A percentile compares a stretch with the other conserved stretches of the same genome.
Evolutionary conservation across 2,329 filamentous ascomycete genomes (phyloP).

Genomic region (Dactylellina leptospora): DNA sequence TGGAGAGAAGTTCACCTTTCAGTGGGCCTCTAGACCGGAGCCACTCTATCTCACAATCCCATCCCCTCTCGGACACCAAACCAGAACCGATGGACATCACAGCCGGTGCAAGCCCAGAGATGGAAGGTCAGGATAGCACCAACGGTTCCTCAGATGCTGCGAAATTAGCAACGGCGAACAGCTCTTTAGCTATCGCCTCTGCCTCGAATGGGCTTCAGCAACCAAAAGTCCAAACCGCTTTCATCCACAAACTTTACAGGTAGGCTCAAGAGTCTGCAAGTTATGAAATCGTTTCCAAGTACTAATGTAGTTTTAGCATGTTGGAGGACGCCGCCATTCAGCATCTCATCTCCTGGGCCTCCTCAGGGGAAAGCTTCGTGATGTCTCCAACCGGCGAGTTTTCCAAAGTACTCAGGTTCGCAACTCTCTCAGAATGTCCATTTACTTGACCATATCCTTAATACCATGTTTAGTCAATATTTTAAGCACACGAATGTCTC

Average conservation of each 20-base stretch:
- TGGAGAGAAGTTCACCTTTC: conserved; percentile 53
- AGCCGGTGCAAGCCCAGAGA: conserved; percentile 31
- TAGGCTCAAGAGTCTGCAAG: conserved; percentile 63
- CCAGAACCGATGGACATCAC: conserved; percentile 45
- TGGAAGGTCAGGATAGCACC: conserved; percentile 25
- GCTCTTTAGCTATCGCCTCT: conserved; percentile 38
- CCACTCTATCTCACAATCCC: conserved; percentile 46
- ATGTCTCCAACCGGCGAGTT: conserved; percentile 98
- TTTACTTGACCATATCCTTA: background rate
- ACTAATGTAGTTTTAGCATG: conserved; percentile 73
- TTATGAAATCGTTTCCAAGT: background rate
- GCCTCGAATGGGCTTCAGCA: conserved; percentile 74
- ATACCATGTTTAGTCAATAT: conserved; percentile 76
- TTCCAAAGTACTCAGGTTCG: conserved; percentile 95
- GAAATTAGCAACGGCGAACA: conserved; percentile 66
- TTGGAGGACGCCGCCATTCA: conserved; percentile 91
- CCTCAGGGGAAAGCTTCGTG: conserved; percentile 93
- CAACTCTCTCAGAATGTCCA: conserved; percentile 58
- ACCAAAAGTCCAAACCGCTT: conserved; percentile 97
- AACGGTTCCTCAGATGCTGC: conserved; percentile 58
- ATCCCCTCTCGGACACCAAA: conserved; percentile 35
- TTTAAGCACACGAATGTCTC: conserved; percentile 99
- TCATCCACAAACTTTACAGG: conserved; percentile 99
- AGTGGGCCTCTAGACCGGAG: conserved; percentile 46
- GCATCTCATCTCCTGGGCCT: conserved; percentile 96